Base-by-base conservation (phyloP, 139 green algal species). In the Pycnococcus provasolii region DNA sequence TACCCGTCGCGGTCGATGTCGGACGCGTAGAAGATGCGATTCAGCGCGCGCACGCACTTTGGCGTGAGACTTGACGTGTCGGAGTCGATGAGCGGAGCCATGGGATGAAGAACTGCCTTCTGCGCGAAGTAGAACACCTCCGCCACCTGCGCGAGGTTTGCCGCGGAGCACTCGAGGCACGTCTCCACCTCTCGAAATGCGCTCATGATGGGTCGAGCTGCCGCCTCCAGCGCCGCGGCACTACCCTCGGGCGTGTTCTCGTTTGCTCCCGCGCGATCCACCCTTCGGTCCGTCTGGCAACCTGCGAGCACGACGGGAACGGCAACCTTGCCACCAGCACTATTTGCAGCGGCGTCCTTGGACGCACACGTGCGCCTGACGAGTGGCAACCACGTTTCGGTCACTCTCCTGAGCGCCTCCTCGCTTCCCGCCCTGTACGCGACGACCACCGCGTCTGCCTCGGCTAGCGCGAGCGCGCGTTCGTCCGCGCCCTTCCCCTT, bases 41-140 rank as follows among this genome's bases (percentile, higher is more conserved):
- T 89, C 9, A 96, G 80, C 9, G 89, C 89, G 1, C 79, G 64
- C 13, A 87, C 67, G 64, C 83, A 90, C 54, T 80, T 57, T 11
- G 85, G 86, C 52, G 73, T 74, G 67, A 95, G 78, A 4, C 62
- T 15, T n/a, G 62, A 48, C 2, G 61, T 70, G 15, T 64, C 11
- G 1, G 73, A 73, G 70, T 96, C 86, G 72, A 91, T 95, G 58
- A 96, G 78, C 1, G 90, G 89, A 45, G 79, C 82, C 64, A 84
- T 86, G 3, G 90, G 90, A 80, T 96, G 85, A 45, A 96, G 64
- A 69, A 96, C 90, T 51, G 85, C 75, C 63, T 90, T 89, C 13
- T 91, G 73, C 26, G 85, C 85, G 59, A 88, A 88, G 68, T 84
- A 86, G 58, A 94, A 90, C 11, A 87, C 80, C 60, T 89, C 88